Percentiles rank a stretch among this genome's conserved stretches.
Evolutionary conservation across 768 basidiomycete species (phyloP).

Genomic region (Strobilomyces confusus): DNA sequence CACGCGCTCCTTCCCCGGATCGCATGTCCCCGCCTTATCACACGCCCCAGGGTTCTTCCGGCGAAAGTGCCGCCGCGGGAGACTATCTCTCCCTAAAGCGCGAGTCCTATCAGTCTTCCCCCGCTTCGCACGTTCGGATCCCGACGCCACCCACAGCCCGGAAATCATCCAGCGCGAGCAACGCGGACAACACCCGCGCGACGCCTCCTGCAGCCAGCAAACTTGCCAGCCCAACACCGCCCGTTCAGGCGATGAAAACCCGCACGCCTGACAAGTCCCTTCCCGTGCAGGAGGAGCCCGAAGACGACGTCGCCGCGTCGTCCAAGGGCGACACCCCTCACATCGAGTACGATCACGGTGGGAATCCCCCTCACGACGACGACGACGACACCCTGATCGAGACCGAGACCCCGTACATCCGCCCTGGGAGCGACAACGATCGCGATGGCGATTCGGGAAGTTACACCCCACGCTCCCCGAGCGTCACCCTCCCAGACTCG

Average conservation of each 20-base stretch:
- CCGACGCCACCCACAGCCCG: conserved; percentile 30
- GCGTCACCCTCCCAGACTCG: conserved; percentile 52
- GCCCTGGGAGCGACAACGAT: conserved; percentile 33
- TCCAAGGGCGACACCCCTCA: conserved; percentile 39
- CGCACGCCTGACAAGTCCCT: conserved; percentile 70
- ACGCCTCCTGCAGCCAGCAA: conserved; percentile 37
- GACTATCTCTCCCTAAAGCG: conserved; percentile 45
- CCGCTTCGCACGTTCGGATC: conserved; percentile 25
- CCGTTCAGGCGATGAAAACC: conserved; percentile 46
- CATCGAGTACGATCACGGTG: conserved; percentile 32
- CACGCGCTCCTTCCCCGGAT: conserved; percentile 50
- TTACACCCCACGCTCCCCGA: conserved; percentile 68
- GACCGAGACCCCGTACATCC: conserved; percentile 33
- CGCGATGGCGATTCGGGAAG: conserved; percentile 49
- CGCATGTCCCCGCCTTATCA: conserved; percentile 48
- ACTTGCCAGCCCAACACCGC: conserved; percentile 51
- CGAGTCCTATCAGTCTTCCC: conserved; percentile 37
- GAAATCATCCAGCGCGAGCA: conserved; percentile 19
- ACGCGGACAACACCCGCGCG: conserved; percentile 22
- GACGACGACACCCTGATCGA: conserved; percentile 46
- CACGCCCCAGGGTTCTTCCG: conserved; percentile 45
- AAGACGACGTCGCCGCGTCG: conserved; percentile 50
- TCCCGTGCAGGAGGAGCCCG: conserved; percentile 73
- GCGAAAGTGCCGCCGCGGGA: conserved; percentile 35
- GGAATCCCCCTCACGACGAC: conserved; percentile 40